phyloP scores from a whole-genome alignment of 495 filamentous ascomycete species.

The Schizothecium vesticola region DNA sequence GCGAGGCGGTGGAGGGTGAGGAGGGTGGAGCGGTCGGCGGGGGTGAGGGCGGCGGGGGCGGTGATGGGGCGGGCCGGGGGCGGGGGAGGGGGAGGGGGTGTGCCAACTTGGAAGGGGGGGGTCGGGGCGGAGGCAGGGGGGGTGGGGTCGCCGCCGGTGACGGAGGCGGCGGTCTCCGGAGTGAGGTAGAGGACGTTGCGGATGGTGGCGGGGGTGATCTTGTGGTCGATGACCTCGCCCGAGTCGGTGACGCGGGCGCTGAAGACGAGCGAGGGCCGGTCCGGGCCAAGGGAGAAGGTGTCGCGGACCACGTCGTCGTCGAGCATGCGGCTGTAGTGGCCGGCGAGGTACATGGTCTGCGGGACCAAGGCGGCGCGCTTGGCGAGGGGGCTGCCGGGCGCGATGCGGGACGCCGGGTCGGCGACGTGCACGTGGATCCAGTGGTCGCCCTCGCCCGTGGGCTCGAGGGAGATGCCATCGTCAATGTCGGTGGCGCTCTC shows the following conservation, averaged over 20 bases:
- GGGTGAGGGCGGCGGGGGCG: constrained; percentile 26
- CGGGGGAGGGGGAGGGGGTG: constrained; percentile 15
- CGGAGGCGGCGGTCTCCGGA: constrained; percentile 47
- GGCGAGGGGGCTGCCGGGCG: constrained; percentile 50
- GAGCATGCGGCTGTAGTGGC: constrained; percentile 72
- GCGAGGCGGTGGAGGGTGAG: constrained; percentile 32
- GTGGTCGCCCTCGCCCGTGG: constrained; percentile 52
- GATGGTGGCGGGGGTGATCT: constrained; percentile 65
- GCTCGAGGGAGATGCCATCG: constrained; percentile 79
- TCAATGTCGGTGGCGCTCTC: constrained; percentile 72
- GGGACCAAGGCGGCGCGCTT: constrained; percentile 59
- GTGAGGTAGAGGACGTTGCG: constrained; percentile 72
- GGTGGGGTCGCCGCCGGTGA: constrained; percentile 37
- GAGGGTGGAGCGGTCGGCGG: constrained; percentile 29
- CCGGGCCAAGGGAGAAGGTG: constrained; percentile 62
- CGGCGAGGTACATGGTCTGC: constrained; percentile 69
- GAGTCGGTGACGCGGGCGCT: constrained; percentile 60
- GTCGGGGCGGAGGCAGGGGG: neutral
- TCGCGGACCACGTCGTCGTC: constrained; percentile 48
- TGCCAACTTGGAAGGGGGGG: constrained; percentile 30
- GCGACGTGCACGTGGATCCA: constrained; percentile 91
- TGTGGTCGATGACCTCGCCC: constrained; percentile 63
- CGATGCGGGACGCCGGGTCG: constrained; percentile 84
- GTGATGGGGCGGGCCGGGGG: constrained; percentile 31
- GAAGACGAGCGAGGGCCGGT: constrained; percentile 73